phyloP scores from a whole-genome alignment of 495 filamentous ascomycete species.

The Pyrenopolyporus hunteri region DNA sequence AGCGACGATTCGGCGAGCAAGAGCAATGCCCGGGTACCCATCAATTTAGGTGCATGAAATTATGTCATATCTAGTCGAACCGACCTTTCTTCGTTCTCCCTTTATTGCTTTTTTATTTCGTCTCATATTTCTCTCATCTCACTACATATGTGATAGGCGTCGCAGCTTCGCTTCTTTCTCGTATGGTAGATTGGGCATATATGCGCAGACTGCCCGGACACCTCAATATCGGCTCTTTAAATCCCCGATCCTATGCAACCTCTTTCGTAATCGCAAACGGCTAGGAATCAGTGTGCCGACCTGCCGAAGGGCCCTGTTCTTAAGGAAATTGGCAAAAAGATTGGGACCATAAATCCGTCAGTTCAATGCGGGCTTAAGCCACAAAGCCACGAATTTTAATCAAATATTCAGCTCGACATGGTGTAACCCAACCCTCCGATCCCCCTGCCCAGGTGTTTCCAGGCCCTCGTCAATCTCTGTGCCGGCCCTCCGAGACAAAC shows the following conservation, averaged over 20 bases:
- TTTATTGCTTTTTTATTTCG: not conserved
- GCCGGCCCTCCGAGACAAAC: slow-evolving; percentile 20
- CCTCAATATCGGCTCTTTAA: not conserved
- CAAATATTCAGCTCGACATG: slow-evolving; percentile 27
- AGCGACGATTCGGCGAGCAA: not conserved
- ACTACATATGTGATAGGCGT: not conserved
- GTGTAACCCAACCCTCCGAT: slow-evolving; percentile 2
- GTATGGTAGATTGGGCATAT: not conserved
- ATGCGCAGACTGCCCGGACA: too few species aligned
- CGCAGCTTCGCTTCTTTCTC: not conserved
- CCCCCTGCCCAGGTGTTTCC: too few species aligned
- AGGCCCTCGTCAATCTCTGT: slow-evolving; percentile 1
- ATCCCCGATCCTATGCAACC: slow-evolving; percentile 19
- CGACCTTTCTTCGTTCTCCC: not conserved
- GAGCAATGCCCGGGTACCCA: not conserved
- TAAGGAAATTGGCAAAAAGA: slow-evolving; percentile 5
- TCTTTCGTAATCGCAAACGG: not conserved
- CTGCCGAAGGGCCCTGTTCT: slow-evolving; percentile 17
- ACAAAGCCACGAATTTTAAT: slow-evolving; percentile 21
- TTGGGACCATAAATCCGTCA: slow-evolving; percentile 10
- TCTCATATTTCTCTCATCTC: not conserved
- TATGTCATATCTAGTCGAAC: not conserved
- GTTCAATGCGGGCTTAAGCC: slow-evolving; percentile 13
- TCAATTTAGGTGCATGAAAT: not conserved
- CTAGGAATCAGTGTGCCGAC: slow-evolving; percentile 14